Evolutionary conservation across 495 filamentous ascomycete species (phyloP).

Genomic region (Xylaria palmicola): DNA sequence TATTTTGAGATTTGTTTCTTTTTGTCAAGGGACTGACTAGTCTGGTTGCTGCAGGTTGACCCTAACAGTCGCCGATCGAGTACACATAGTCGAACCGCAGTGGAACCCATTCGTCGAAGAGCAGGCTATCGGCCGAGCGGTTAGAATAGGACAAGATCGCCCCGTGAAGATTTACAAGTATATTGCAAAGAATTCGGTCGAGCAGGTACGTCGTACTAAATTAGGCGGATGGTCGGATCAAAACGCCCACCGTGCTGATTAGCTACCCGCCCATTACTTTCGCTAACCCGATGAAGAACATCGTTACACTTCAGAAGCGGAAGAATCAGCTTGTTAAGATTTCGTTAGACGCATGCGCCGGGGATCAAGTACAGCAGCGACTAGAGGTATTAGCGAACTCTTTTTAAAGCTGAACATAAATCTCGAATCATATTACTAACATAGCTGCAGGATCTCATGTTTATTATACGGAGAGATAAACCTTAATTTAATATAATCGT

Average conservation of each 20-base stretch:
- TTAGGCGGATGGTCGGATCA: neutral
- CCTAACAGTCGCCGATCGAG: conserved; percentile 44
- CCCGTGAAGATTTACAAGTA: conserved; percentile 46
- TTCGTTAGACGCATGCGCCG: neutral
- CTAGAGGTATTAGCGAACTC: neutral
- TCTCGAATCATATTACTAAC: neutral
- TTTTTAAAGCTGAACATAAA: neutral
- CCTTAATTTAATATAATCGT: neutral
- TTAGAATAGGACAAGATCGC: conserved; percentile 48
- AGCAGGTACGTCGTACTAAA: conserved; percentile 37
- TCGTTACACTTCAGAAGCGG: neutral
- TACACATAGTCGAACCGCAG: conserved; percentile 54
- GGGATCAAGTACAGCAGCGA: neutral
- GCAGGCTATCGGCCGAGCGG: conserved; percentile 49
- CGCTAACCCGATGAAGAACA: neutral
- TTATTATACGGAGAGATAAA: neutral
- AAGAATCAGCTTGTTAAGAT: neutral
- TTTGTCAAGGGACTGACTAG: neutral
- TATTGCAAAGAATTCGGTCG: conserved; percentile 45
- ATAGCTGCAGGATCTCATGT: neutral
- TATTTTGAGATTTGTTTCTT: too few species aligned
- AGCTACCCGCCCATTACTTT: neutral
- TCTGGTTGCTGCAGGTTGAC: conserved; percentile 38
- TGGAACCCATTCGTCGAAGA: conserved; percentile 57
- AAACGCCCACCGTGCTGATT: neutral